Percentiles rank a stretch among this genome's conserved stretches.
These are phyloP conservation scores for Penicillium sp. DNA, from an alignment of 2,329 filamentous ascomycete genomes.

Conservation along the genomic window DNA sequence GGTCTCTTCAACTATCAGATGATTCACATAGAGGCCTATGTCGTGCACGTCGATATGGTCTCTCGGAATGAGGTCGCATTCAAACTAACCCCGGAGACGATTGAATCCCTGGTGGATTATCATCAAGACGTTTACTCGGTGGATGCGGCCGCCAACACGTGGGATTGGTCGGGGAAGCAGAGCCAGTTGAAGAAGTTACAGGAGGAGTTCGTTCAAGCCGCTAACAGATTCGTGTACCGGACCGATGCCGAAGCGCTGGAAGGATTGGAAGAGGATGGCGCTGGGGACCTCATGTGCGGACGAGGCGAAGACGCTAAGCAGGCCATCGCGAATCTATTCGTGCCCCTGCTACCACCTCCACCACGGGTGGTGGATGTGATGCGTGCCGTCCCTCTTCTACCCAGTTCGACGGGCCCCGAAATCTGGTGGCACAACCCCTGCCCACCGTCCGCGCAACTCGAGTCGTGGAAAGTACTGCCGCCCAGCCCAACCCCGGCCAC, in stretches of 20 bases:
- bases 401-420: conserved; percentile 72
- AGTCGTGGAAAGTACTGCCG: conserved; percentile 86
- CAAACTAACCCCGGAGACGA: conserved; percentile 93
- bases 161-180: conserved; percentile 96
- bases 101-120: conserved; percentile 88
- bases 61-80: conserved; percentile 95
- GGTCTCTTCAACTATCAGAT: conserved; percentile 91
- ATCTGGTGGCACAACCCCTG: conserved; percentile 80
- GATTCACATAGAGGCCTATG: conserved; percentile 92
- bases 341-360: conserved; percentile 78
- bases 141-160: conserved; percentile 83
- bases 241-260: conserved; percentile 86
- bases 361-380: conserved; percentile 87
- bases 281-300: conserved; percentile 86
- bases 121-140: conserved; percentile 94
- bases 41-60: conserved; percentile 99
- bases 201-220: conserved; percentile 91
- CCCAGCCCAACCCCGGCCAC: conserved; percentile 77
- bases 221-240: conserved; percentile 96
- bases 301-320: conserved; percentile 92
- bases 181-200: conserved; percentile 95
- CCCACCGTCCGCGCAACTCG: conserved; percentile 68
- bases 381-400: conserved; percentile 79
- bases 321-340: conserved; percentile 79
- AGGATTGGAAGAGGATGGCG: conserved; percentile 93